Percentiles rank a stretch among this genome's conserved stretches.
Evolutionary conservation across 75 land plant species (phyloP).

Genomic region (Pinus taeda): DNA sequence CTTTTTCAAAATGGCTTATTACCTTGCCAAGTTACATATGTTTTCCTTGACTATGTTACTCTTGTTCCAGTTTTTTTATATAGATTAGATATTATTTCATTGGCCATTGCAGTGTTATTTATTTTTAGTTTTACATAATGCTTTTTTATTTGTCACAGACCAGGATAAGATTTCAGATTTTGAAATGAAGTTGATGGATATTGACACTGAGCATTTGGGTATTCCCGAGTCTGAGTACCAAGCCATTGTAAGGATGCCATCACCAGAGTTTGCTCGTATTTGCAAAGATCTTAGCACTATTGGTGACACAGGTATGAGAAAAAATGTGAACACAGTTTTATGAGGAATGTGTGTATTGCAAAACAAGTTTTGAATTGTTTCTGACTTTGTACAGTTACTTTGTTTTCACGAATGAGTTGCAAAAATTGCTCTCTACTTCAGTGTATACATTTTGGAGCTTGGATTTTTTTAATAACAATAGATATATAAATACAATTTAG

Average conservation of each 20-base stretch:
- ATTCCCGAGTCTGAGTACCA: slow-evolving; percentile 41
- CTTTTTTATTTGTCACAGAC: slow-evolving; percentile 10
- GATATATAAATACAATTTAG: background rate
- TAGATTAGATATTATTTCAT: no score
- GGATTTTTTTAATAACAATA: background rate
- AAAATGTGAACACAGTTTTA: no score
- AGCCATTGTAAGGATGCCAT: slow-evolving; percentile 42
- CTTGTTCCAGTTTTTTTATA: no score
- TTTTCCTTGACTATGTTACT: no score
- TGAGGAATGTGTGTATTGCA: no score
- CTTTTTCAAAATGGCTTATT: no score
- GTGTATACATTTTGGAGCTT: background rate
- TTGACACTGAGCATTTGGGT: slow-evolving; percentile 47
- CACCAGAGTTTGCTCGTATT: slow-evolving; percentile 37
- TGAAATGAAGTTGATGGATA: slow-evolving; percentile 59
- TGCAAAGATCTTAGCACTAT: slow-evolving; percentile 45
- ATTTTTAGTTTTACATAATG: no score
- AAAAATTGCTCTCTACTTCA: background rate
- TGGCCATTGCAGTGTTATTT: no score
- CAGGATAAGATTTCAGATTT: slow-evolving; percentile 55
- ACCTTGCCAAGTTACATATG: no score
- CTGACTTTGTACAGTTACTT: background rate
- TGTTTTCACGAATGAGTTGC: background rate
- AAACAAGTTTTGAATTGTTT: background rate
- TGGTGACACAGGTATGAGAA: slow-evolving; percentile 38